Evolutionary conservation across 1,139 yeast genomes (phyloP).

Genomic region (Arxiozyma slooffiae): DNA sequence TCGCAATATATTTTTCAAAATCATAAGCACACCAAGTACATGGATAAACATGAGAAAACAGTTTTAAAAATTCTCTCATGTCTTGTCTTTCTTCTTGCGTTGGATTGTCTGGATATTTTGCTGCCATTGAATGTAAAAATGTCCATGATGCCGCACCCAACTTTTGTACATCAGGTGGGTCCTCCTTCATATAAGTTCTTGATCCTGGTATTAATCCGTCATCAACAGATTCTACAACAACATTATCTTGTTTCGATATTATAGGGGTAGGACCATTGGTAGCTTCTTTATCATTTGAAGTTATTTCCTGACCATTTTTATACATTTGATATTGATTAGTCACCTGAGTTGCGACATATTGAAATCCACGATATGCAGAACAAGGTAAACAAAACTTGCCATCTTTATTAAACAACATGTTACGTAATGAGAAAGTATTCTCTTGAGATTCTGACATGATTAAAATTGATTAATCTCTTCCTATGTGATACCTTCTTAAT

Average conservation of each 20-base stretch:
- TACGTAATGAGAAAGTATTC: conserved; percentile 51
- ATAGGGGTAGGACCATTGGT: neutral
- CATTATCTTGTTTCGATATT: neutral
- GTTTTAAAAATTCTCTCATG: conserved; percentile 55
- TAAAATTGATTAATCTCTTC: neutral
- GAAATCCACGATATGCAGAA: conserved; percentile 9
- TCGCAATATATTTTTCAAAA: conserved; percentile 53
- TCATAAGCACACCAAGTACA: conserved; percentile 94
- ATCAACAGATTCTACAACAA: neutral
- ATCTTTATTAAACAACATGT: conserved; percentile 67
- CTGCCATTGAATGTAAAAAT: conserved; percentile 81
- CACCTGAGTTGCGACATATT: conserved; percentile 4
- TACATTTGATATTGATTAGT: neutral
- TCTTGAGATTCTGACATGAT: conserved; percentile 10
- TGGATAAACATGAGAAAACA: conserved; percentile 80
- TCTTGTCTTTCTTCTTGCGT: conserved; percentile 53
- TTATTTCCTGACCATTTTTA: neutral
- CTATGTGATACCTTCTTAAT: neutral
- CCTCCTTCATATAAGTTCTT: conserved; percentile 37
- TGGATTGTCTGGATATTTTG: conserved; percentile 74
- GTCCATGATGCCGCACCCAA: conserved; percentile 92
- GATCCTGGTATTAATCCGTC: conserved; percentile 16
- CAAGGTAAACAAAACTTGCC: conserved; percentile 52
- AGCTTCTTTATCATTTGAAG: neutral
- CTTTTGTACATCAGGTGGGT: conserved; percentile 81